phyloP scores from a whole-genome alignment of 2,329 filamentous ascomycete species.

The Plectosphaerella sp. region DNA sequence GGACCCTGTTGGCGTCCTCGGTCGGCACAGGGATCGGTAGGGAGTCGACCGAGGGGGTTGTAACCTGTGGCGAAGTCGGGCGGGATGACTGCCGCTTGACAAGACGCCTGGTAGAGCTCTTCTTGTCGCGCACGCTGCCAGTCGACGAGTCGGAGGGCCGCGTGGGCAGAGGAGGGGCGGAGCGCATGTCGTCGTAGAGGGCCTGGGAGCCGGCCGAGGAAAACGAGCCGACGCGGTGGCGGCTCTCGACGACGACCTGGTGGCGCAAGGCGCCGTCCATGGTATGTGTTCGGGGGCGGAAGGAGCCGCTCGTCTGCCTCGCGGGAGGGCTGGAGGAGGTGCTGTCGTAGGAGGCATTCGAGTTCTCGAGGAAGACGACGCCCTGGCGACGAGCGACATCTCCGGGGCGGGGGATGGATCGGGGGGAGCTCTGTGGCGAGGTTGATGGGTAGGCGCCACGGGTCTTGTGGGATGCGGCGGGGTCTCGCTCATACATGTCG shows the following conservation, averaged over 20 bases:
- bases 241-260: conserved; percentile 37
- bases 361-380: conserved; percentile 56
- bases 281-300: conserved; percentile 53
- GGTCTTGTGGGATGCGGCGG: conserved; percentile 12
- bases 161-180: conserved; percentile 25
- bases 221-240: conserved; percentile 67
- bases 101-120: conserved; percentile 42
- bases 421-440: conserved; percentile 42
- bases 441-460: conserved; percentile 24
- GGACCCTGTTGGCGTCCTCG: conserved; percentile 65
- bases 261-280: conserved; percentile 52
- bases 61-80: conserved; percentile 53
- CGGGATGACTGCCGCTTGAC: conserved; percentile 52
- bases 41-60: conserved; percentile 53
- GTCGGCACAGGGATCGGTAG: conserved; percentile 56
- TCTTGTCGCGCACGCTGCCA: conserved; percentile 40
- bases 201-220: conserved; percentile 57
- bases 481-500: conserved; percentile 40
- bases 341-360: conserved; percentile 46
- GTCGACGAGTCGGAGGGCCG: conserved; percentile 3
- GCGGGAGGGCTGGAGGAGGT: conserved; percentile 33
- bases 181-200: conserved; percentile 44
- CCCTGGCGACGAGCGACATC: conserved; percentile 49
- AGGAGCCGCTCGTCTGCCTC: conserved; percentile 25
- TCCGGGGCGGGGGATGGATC: conserved; percentile 33